These are phyloP conservation scores for Gentiana macrophylla DNA, from an alignment of 257 asterid genomes.

Conservation along the genomic window DNA sequence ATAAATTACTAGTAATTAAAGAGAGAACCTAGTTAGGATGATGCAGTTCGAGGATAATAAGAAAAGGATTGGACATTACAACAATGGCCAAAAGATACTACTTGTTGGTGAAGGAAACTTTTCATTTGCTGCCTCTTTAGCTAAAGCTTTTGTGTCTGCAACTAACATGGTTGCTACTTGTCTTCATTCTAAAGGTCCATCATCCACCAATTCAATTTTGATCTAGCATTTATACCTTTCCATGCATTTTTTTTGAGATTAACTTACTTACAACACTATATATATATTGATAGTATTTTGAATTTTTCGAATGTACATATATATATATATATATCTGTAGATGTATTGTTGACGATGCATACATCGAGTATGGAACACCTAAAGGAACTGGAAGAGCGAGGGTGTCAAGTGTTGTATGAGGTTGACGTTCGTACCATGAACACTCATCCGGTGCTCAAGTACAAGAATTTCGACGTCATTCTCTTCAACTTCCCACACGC, in stretches of 20 bases:
- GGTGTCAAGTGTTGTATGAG: constrained; percentile 9
- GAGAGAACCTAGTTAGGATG: too few species aligned
- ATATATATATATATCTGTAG: too few species aligned
- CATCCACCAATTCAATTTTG: background rate
- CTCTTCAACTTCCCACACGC: constrained; percentile 17
- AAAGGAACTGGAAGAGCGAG: background rate
- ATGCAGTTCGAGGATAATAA: too few species aligned
- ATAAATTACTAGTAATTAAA: too few species aligned
- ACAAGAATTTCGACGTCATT: constrained; percentile 9
- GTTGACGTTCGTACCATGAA: constrained; percentile 8
- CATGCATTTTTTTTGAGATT: too few species aligned
- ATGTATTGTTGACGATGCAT: background rate
- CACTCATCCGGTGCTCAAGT: background rate
- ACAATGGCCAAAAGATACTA: constrained; percentile 19
- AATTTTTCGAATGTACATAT: too few species aligned
- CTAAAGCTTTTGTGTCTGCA: constrained; percentile 21
- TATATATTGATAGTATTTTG: too few species aligned
- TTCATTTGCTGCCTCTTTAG: constrained; percentile 25
- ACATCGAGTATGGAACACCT: constrained; percentile 2
- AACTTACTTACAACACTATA: too few species aligned
- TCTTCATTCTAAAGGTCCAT: background rate
- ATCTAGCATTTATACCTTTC: too few species aligned
- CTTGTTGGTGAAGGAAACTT: constrained; percentile 40
- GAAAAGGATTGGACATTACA: constrained; percentile 27
- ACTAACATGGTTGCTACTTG: constrained; percentile 16